A percentile compares a stretch with the other conserved stretches of the same genome.
phyloP scores from a whole-genome alignment of 202 grass and related monocot species.

The Cymbopogon flexuosus region DNA sequence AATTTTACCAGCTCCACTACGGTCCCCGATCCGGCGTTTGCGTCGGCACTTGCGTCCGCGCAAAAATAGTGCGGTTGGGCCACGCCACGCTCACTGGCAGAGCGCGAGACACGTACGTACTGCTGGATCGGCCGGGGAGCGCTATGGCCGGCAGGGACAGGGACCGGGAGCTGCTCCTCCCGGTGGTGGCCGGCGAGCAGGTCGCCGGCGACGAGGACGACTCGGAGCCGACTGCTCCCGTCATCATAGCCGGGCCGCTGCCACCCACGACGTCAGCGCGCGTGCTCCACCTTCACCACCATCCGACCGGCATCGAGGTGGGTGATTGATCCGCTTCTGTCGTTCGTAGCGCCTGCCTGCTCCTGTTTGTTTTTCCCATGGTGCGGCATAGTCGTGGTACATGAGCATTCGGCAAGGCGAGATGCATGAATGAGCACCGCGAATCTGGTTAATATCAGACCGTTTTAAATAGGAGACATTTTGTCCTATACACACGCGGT shows the following conservation, averaged over 20 bases:
- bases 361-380: no score
- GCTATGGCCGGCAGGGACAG: conserved; percentile 30
- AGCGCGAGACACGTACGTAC: background rate
- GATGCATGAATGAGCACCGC: no score
- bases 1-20: background rate
- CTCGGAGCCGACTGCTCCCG: background rate
- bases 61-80: conserved; percentile 7
- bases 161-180: conserved; percentile 36
- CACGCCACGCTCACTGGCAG: background rate
- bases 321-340: background rate
- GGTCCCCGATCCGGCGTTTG: conserved; percentile 7
- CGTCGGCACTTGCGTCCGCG: background rate
- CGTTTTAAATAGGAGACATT: no score
- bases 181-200: conserved; percentile 26
- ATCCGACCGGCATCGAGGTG: conserved; percentile 35
- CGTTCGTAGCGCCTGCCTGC: no score
- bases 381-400: no score
- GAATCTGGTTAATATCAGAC: no score
- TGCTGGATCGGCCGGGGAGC: background rate
- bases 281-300: conserved; percentile 15
- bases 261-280: background rate
- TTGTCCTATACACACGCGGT: background rate
- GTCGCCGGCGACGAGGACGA: background rate
- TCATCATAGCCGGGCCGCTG: background rate
- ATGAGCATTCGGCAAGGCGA: no score